Percentiles rank a stretch among this genome's conserved stretches.
These are phyloP conservation scores for Fusarium sp. DNA, from an alignment of 2,329 filamentous ascomycete species.

Conservation along the genomic window DNA sequence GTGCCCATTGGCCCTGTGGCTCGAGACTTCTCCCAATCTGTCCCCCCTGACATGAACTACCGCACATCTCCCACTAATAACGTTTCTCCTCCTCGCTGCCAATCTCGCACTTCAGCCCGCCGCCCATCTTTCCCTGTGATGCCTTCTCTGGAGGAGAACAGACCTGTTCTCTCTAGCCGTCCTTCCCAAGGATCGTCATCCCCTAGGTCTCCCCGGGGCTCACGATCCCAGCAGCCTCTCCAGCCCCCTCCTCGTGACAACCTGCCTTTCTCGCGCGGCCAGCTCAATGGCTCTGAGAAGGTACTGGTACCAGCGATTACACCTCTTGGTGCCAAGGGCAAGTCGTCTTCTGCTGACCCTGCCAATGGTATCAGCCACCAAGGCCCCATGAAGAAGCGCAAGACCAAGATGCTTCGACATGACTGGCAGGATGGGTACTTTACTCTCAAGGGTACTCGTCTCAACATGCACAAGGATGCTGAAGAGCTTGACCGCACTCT, in stretches of 20 bases:
- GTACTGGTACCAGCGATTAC: conserved; percentile 55
- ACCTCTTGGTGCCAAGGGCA: conserved; percentile 42
- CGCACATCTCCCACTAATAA: conserved; percentile 56
- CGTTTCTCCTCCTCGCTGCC: conserved; percentile 56
- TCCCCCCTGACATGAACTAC: conserved; percentile 93
- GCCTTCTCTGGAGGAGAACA: conserved; percentile 76
- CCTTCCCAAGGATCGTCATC: conserved; percentile 46
- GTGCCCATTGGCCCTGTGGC: conserved; percentile 77
- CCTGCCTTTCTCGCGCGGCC: conserved; percentile 67
- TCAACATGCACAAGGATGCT: conserved; percentile 79
- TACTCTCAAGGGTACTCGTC: conserved; percentile 79
- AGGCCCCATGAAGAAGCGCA: conserved; percentile 95
- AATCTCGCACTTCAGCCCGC: conserved; percentile 67
- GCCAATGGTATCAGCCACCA: conserved; percentile 73
- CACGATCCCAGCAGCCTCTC: conserved; percentile 52
- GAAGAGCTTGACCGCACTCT: conserved; percentile 66
- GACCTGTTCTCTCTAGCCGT: conserved; percentile 53
- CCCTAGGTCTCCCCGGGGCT: conserved; percentile 52
- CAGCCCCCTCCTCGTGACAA: conserved; percentile 65
- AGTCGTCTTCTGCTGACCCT: conserved; percentile 48
- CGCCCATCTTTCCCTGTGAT: conserved; percentile 76
- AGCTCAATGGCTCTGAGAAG: conserved; percentile 59
- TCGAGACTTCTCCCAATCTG: conserved; percentile 86
- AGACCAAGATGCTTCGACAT: conserved; percentile 86
- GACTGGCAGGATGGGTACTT: conserved; percentile 96